phyloP scores from a whole-genome alignment of 2,329 filamentous ascomycete species.

The Blastomyces parvus region DNA sequence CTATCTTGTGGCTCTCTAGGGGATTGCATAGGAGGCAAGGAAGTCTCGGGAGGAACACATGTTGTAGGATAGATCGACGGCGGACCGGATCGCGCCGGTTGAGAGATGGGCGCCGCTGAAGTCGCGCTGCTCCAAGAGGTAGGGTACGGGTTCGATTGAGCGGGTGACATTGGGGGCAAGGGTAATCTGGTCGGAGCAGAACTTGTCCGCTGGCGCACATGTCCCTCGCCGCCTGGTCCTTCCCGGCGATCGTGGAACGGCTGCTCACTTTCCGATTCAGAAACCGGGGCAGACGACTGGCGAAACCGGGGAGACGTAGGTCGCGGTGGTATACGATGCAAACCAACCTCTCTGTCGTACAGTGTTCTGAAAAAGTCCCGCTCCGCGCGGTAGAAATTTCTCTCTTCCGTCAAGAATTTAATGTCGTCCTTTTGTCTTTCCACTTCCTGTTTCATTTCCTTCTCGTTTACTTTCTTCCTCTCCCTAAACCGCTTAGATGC shows the following conservation, averaged over 20 bases:
- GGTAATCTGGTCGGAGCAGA: constrained; percentile 6
- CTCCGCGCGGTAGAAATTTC: constrained; percentile 33
- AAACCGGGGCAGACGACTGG: background rate
- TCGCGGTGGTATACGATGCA: constrained; percentile 11
- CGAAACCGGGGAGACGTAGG: constrained; percentile 13
- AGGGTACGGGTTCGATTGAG: constrained; percentile 6
- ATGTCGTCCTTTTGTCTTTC: constrained; percentile 28
- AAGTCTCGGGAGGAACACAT: background rate
- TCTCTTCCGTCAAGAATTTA: constrained; percentile 25
- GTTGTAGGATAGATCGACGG: background rate
- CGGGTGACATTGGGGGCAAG: background rate
- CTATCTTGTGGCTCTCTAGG: background rate
- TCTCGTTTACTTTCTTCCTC: constrained; percentile 31
- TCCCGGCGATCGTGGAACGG: background rate
- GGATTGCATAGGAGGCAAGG: background rate
- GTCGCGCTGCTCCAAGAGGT: background rate
- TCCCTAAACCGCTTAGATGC: constrained; percentile 35
- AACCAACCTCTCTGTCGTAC: constrained; percentile 11
- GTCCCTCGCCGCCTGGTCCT: constrained; percentile 8
- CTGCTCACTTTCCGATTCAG: constrained; percentile 9
- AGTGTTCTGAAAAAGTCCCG: constrained; percentile 33
- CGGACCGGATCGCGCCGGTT: background rate
- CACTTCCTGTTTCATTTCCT: constrained; percentile 32
- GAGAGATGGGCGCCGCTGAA: background rate
- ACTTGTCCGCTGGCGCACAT: constrained; percentile 13